phyloP scores from a whole-genome alignment of 805 yeast genomes.

The Ogataea ganodermae region DNA sequence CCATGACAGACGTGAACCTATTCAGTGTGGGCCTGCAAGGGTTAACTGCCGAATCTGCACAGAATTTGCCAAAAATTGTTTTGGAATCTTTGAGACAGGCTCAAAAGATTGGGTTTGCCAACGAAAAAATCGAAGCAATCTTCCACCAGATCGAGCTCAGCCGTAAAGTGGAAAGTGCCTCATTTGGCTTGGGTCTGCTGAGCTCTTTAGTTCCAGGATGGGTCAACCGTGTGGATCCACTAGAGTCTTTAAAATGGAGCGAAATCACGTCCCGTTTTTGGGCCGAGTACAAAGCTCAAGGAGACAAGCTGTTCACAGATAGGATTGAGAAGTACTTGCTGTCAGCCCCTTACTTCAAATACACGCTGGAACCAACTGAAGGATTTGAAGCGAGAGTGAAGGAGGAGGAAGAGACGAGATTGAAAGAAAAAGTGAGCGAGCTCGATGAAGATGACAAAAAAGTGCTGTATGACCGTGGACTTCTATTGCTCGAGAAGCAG shows the following conservation, averaged over 20 bases:
- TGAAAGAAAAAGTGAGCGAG: slow-evolving; percentile 43
- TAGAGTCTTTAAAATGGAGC: slow-evolving; percentile 67
- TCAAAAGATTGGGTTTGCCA: slow-evolving; percentile 49
- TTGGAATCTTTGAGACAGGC: slow-evolving; percentile 47
- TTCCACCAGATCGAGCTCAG: slow-evolving; percentile 84
- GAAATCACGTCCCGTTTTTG: slow-evolving; percentile 60
- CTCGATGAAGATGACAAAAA: slow-evolving; percentile 59
- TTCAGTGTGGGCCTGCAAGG: slow-evolving; percentile 89
- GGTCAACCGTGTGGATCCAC: slow-evolving; percentile 80
- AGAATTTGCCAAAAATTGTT: slow-evolving; percentile 52
- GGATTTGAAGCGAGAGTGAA: slow-evolving; percentile 52
- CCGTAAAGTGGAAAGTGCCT: slow-evolving; percentile 84
- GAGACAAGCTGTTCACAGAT: slow-evolving; percentile 61
- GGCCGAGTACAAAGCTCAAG: slow-evolving; percentile 51
- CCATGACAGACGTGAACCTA: slow-evolving; percentile 71
- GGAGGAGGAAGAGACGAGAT: slow-evolving; percentile 57
- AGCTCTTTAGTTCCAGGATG: slow-evolving; percentile 80
- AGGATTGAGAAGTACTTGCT: slow-evolving; percentile 57
- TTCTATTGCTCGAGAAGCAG: slow-evolving; percentile 62
- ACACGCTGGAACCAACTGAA: slow-evolving; percentile 72
- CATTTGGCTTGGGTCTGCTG: slow-evolving; percentile 81
- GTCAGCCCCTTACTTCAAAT: slow-evolving; percentile 61
- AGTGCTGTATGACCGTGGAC: slow-evolving; percentile 60
- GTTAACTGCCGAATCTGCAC: slow-evolving; percentile 46
- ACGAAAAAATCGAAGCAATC: slow-evolving; percentile 74